phyloP scores from a whole-genome alignment of 495 filamentous ascomycete species.

The Astrothelium macrocarpum region DNA sequence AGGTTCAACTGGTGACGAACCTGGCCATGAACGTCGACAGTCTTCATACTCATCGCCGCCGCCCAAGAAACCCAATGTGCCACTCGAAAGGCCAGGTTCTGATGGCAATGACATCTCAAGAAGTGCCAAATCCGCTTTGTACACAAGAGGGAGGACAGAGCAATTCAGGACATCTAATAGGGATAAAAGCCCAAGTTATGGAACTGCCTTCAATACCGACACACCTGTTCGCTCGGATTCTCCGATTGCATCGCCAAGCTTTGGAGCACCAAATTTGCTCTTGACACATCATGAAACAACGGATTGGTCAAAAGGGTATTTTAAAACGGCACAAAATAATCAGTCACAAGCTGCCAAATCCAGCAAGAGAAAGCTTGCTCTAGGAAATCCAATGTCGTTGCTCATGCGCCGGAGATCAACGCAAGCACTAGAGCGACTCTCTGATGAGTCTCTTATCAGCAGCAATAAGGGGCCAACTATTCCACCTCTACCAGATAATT shows the following conservation, averaged over 20 bases:
- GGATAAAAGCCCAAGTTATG: neutral
- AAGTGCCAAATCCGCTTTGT: neutral
- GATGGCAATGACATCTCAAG: neutral
- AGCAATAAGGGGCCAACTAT: slow-evolving; percentile 24
- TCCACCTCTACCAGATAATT: slow-evolving; percentile 55
- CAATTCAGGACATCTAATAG: neutral
- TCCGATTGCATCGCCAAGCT: neutral
- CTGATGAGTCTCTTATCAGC: slow-evolving; percentile 24
- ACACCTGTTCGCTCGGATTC: neutral
- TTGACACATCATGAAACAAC: neutral
- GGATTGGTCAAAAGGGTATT: neutral
- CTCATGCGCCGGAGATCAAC: slow-evolving; percentile 43
- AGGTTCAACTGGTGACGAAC: neutral
- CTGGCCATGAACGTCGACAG: neutral
- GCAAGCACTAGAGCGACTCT: slow-evolving; percentile 24
- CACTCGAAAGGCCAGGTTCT: neutral
- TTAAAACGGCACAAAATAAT: neutral
- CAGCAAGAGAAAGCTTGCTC: slow-evolving; percentile 54
- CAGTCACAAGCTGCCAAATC: slow-evolving; percentile 13
- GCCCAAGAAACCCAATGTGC: neutral
- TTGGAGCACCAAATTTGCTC: neutral
- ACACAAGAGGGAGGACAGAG: neutral
- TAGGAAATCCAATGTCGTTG: slow-evolving; percentile 59
- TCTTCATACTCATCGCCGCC: neutral
- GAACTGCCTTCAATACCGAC: neutral